Evolutionary conservation across 495 filamentous ascomycete species (phyloP).

Genomic region (Oidiodendron maius): DNA sequence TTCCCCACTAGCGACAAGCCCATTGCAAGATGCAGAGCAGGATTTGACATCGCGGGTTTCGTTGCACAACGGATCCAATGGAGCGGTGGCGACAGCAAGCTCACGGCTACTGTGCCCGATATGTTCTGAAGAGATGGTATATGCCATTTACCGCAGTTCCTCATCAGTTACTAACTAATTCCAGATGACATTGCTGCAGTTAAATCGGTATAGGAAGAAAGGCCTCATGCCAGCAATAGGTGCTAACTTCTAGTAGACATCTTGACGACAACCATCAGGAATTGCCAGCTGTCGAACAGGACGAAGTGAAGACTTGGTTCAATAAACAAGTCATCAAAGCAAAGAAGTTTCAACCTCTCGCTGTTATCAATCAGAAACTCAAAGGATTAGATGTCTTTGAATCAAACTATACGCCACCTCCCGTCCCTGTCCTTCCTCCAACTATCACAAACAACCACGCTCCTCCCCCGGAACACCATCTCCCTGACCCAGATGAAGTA

Average conservation of each 20-base stretch:
- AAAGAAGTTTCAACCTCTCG: constrained; percentile 90
- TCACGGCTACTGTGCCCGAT: constrained; percentile 82
- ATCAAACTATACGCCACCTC: constrained; percentile 65
- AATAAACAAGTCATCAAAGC: constrained; percentile 93
- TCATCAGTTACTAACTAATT: constrained; percentile 8
- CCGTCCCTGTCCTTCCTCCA: constrained; percentile 19
- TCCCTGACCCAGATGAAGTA: constrained; percentile 81
- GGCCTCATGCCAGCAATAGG: background rate
- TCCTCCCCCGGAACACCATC: constrained; percentile 26
- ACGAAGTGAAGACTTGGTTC: constrained; percentile 98
- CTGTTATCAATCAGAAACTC: constrained; percentile 87
- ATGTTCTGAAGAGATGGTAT: constrained; percentile 91
- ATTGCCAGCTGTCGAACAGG: constrained; percentile 86
- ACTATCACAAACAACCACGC: constrained; percentile 20
- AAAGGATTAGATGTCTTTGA: constrained; percentile 98
- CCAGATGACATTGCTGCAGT: constrained; percentile 81
- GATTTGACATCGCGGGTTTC: constrained; percentile 27
- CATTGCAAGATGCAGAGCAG: constrained; percentile 17
- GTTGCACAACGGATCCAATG: constrained; percentile 32
- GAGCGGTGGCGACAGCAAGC: constrained; percentile 29
- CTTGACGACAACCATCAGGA: constrained; percentile 92
- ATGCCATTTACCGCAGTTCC: background rate
- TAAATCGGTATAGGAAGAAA: constrained; percentile 62
- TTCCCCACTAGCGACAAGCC: constrained; percentile 20
- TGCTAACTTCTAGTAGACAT: constrained; percentile 49